Evolutionary conservation across 495 filamentous ascomycete genomes (phyloP).

Genomic region (Rostrohypoxylon terebratum): DNA sequence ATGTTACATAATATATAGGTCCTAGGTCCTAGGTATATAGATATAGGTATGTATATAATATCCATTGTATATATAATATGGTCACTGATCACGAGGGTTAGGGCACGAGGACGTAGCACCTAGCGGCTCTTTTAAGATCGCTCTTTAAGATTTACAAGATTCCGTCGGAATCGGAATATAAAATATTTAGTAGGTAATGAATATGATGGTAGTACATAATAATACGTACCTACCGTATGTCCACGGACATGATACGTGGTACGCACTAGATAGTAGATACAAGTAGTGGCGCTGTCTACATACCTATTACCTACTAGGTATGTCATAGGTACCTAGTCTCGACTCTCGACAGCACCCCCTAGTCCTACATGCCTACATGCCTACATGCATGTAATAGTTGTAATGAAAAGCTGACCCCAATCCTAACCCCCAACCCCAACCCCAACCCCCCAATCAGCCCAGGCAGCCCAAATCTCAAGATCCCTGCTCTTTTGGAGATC

Average conservation of each 20-base stretch:
- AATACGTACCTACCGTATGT: too few species aligned
- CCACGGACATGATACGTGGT: background rate
- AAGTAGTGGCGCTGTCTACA: too few species aligned
- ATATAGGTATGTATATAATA: background rate
- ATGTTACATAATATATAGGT: background rate
- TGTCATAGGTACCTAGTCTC: too few species aligned
- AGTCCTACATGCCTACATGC: too few species aligned
- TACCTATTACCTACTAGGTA: too few species aligned
- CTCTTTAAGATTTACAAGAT: background rate
- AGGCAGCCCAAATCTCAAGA: background rate
- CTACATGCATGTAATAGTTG: background rate
- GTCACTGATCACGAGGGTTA: background rate
- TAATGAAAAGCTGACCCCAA: background rate
- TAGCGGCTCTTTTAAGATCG: background rate
- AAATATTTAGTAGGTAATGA: background rate
- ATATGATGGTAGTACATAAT: too few species aligned
- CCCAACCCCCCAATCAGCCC: too few species aligned
- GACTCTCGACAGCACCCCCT: too few species aligned
- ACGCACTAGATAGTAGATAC: too few species aligned
- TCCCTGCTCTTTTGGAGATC: slow-evolving; percentile 3
- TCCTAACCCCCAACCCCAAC: too few species aligned
- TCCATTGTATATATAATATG: too few species aligned
- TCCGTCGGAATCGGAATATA: background rate
- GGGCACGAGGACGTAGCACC: background rate
- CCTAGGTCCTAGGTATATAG: too few species aligned